Conservation (phyloP, 2,329 filamentous ascomycete genomes). For the Pseudocercospora eumusae region DNA sequence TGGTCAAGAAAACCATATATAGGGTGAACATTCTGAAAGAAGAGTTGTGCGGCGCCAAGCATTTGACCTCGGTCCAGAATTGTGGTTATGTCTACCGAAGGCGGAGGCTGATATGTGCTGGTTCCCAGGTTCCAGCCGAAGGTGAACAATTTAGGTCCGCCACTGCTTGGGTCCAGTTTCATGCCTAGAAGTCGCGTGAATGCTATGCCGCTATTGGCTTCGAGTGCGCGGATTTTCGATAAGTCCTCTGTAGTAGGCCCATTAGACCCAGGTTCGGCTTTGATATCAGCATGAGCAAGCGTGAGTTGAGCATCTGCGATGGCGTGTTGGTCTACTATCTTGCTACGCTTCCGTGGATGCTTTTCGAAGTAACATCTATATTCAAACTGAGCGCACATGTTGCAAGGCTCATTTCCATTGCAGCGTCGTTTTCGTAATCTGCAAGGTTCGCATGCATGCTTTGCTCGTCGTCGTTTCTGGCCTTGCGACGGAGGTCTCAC, state of each 20-base stretch:
- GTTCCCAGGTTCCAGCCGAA: conserved; percentile 59
- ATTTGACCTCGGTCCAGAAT: conserved; percentile 54
- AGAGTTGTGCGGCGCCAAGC: conserved; percentile 49
- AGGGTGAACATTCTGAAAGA: conserved; percentile 57
- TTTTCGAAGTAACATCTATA: conserved; percentile 44
- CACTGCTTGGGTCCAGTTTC: conserved; percentile 55
- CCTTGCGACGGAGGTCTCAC: conserved; percentile 13
- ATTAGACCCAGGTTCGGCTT: conserved; percentile 24
- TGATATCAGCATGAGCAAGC: conserved; percentile 18
- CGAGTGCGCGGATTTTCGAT: conserved; percentile 47
- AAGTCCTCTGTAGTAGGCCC: conserved; percentile 34
- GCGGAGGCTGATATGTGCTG: conserved; percentile 30
- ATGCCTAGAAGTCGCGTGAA: conserved; percentile 58
- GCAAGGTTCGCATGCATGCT: conserved; percentile 50
- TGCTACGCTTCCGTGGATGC: conserved; percentile 40
- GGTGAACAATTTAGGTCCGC: conserved; percentile 55
- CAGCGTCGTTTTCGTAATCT: conserved; percentile 60
- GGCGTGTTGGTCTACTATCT: conserved; percentile 38
- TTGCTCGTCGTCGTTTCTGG: conserved; percentile 40
- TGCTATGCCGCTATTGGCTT: conserved; percentile 60
- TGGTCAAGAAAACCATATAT: conserved; percentile 56
- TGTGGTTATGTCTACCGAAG: conserved; percentile 43
- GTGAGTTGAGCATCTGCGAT: conserved; percentile 26
- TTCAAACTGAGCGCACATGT: conserved; percentile 56
- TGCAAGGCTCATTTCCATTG: conserved; percentile 56